phyloP scores from a whole-genome alignment of 441 rosid species.

The Raphanus hybrid region DNA sequence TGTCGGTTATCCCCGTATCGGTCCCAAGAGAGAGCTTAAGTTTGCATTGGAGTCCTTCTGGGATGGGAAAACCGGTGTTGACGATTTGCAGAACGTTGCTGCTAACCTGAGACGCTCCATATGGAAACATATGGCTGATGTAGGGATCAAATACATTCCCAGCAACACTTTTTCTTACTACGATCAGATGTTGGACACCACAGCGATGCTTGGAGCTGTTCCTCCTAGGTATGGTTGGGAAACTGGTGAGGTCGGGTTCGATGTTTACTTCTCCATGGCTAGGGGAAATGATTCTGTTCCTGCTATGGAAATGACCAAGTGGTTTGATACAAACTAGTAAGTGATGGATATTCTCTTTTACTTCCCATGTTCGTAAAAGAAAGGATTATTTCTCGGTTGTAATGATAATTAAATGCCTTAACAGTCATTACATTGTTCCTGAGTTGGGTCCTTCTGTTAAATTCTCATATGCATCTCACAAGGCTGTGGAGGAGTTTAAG shows the following conservation, averaged over 20 bases:
- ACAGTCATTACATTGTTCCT: slow-evolving; percentile 74
- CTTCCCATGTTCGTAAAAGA: background rate
- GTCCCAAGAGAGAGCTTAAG: slow-evolving; percentile 73
- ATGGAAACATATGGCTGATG: slow-evolving; percentile 64
- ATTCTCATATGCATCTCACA: slow-evolving; percentile 71
- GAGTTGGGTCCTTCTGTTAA: slow-evolving; percentile 66
- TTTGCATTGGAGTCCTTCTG: slow-evolving; percentile 73
- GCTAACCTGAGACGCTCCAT: slow-evolving; percentile 54
- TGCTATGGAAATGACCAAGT: slow-evolving; percentile 83
- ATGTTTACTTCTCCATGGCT: slow-evolving; percentile 69
- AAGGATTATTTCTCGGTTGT: slow-evolving; percentile 13
- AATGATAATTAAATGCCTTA: background rate
- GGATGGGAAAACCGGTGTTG: slow-evolving; percentile 62
- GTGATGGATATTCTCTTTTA: slow-evolving; percentile 4
- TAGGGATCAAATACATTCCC: slow-evolving; percentile 62
- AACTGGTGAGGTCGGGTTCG: slow-evolving; percentile 61
- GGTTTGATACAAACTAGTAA: slow-evolving; percentile 81
- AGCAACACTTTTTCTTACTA: slow-evolving; percentile 68
- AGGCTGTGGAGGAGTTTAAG: slow-evolving; percentile 63
- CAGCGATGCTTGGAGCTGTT: slow-evolving; percentile 70
- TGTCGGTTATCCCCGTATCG: slow-evolving; percentile 70
- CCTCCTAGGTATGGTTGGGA: slow-evolving; percentile 62
- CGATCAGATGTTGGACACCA: slow-evolving; percentile 70
- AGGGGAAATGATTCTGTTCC: slow-evolving; percentile 66
- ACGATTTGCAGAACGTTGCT: slow-evolving; percentile 60